A percentile compares a stretch with the other conserved stretches of the same genome.
phyloP scores from a whole-genome alignment of 192 early-diverging fungal genomes.

The Entomortierella lignicola region DNA sequence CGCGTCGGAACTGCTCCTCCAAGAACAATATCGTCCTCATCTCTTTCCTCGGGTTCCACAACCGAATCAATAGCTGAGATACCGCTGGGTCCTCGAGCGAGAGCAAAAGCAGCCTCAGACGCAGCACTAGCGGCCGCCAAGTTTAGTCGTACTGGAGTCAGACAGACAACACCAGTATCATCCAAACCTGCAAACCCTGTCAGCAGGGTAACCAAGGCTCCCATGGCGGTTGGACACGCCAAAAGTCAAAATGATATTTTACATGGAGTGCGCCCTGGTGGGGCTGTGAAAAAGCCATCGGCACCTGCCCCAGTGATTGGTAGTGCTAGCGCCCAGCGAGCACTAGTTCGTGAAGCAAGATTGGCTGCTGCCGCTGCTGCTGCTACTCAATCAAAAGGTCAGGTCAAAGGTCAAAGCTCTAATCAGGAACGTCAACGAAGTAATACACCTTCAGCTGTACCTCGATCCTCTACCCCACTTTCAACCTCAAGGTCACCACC shows the following conservation, averaged over 20 bases:
- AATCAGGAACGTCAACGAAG: too few relatives aligned
- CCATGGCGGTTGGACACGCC: background rate
- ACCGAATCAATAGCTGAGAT: conserved; percentile 1
- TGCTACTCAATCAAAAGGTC: background rate
- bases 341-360: conserved; percentile 25
- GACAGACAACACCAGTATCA: background rate
- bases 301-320: conserved; percentile 11
- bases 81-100: conserved; percentile 34
- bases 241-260: conserved; percentile 12
- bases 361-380: conserved; percentile 4
- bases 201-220: conserved; percentile 15
- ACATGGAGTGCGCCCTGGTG: conserved; percentile 20
- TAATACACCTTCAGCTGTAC: too few relatives aligned
- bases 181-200: background rate
- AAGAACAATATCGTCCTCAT: conserved; percentile 9
- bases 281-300: conserved; percentile 20
- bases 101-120: conserved; percentile 51
- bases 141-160: conserved; percentile 1
- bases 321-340: conserved; percentile 23
- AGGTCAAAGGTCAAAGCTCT: background rate
- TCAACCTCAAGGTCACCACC: too few relatives aligned
- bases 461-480: too few relatives aligned
- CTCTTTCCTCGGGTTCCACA: conserved; percentile 4
- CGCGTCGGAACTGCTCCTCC: background rate
- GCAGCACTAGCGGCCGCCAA: conserved; percentile 41